Evolutionary conservation across 257 asterid genomes (phyloP).

Genomic region (Schizonepeta tenuifolia): DNA sequence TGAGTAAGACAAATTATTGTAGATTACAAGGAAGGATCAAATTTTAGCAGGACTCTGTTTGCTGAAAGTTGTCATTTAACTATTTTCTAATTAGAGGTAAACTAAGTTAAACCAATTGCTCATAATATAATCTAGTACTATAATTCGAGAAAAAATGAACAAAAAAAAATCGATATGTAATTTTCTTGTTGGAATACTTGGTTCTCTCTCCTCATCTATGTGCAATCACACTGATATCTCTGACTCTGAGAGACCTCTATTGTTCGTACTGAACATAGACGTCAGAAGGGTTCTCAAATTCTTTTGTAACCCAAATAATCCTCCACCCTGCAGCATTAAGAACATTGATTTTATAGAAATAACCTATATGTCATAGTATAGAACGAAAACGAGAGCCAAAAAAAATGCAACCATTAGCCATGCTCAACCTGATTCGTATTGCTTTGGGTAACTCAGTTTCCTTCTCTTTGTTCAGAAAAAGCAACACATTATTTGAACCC

Average conservation of each 20-base stretch:
- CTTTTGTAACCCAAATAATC: background rate
- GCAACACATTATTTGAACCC: background rate
- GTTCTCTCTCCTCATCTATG: constrained; percentile 20
- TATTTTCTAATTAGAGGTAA: constrained; percentile 2
- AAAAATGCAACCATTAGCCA: background rate
- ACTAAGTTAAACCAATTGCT: constrained; percentile 29
- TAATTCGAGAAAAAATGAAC: constrained; percentile 3
- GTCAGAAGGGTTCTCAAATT: background rate
- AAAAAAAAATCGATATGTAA: constrained; percentile 6
- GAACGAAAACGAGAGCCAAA: background rate
- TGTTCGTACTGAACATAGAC: background rate
- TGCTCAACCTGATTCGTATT: constrained; percentile 6
- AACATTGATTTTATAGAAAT: background rate
- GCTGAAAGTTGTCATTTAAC: constrained; percentile 8
- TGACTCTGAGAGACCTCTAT: background rate
- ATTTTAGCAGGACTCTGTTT: constrained; percentile 17
- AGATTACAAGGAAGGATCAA: constrained; percentile 18
- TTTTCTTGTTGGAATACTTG: constrained; percentile 7
- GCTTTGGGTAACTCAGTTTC: background rate
- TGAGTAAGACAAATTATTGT: background rate
- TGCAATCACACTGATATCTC: background rate
- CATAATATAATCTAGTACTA: background rate
- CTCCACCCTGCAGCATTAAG: constrained; percentile 1
- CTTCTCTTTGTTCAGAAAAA: background rate
- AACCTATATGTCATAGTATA: background rate